Evolutionary conservation across 495 filamentous ascomycete genomes (phyloP).

Genomic region (Pseudotulostoma volvatum): DNA sequence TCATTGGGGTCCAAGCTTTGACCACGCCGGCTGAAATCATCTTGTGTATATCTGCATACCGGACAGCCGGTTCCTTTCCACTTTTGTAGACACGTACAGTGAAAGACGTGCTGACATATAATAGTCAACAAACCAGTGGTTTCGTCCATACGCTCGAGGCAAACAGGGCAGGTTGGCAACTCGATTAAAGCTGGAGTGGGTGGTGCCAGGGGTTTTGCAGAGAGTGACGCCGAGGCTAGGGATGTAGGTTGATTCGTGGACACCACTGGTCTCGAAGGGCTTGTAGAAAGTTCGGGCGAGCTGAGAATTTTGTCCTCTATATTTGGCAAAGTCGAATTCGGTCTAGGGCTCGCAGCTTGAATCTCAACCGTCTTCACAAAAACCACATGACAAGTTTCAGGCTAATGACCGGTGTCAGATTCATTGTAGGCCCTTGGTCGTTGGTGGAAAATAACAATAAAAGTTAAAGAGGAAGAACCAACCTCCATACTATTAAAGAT

Average conservation of each 20-base stretch:
- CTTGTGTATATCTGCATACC: conserved; percentile 78
- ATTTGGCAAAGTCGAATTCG: conserved; percentile 6
- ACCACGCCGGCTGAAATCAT: conserved; percentile 25
- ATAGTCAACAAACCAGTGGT: conserved; percentile 90
- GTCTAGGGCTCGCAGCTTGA: conserved; percentile 19
- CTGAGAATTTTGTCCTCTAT: conserved; percentile 12
- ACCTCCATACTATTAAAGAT: conserved; percentile 91
- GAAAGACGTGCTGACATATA: conserved; percentile 94
- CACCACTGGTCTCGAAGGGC: conserved; percentile 23
- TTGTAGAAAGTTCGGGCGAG: conserved; percentile 28
- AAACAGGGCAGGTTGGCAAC: conserved; percentile 90
- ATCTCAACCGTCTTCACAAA: conserved; percentile 85
- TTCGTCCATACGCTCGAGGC: conserved; percentile 95
- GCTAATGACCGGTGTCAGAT: conserved; percentile 44
- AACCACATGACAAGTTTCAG: conserved; percentile 90
- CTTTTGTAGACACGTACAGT: conserved; percentile 90
- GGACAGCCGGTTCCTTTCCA: conserved; percentile 92
- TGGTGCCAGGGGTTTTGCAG: conserved; percentile 71
- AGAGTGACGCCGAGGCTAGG: conserved; percentile 36
- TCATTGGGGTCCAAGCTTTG: conserved; percentile 19
- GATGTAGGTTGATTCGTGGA: conserved; percentile 28
- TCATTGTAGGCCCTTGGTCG: conserved; percentile 9
- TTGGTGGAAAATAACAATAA: not conserved
- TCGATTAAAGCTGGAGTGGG: conserved; percentile 83
- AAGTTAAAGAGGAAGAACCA: conserved; percentile 14